These are phyloP conservation scores for Phytophthora foliorum DNA, from an alignment of 352 stramenopile species.

Conservation along the genomic window DNA sequence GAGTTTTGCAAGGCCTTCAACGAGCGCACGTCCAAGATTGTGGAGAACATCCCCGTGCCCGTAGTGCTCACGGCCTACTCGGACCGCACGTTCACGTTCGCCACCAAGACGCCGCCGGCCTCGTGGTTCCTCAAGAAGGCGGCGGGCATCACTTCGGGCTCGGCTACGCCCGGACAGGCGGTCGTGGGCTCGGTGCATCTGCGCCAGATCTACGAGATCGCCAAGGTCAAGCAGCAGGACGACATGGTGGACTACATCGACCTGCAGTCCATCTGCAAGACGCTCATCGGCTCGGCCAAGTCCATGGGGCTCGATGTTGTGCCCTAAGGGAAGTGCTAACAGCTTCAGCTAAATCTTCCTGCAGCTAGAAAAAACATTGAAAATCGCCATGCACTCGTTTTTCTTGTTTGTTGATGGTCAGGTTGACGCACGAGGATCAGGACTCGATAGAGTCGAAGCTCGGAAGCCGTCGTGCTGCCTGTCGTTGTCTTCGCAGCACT, in stretches of 20 bases:
- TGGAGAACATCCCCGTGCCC: slow-evolving; percentile 93
- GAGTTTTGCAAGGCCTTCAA: slow-evolving; percentile 99
- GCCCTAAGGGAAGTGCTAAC: slow-evolving; percentile 45
- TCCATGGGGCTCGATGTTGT: slow-evolving; percentile 94
- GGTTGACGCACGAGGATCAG: slow-evolving; percentile 7
- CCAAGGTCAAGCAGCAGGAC: slow-evolving; percentile 97
- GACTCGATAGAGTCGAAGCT: slow-evolving; percentile 26
- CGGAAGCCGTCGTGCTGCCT: slow-evolving; percentile 12
- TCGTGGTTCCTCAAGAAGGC: slow-evolving; percentile 95
- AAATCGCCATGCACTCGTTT: slow-evolving; percentile 26
- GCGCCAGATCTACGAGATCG: slow-evolving; percentile 99
- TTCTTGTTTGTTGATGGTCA: not conserved
- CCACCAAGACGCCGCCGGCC: slow-evolving; percentile 95
- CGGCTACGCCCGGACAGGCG: slow-evolving; percentile 75
- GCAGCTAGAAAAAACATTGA: slow-evolving; percentile 30
- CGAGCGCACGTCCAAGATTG: slow-evolving; percentile 93
- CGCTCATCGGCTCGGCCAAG: slow-evolving; percentile 92
- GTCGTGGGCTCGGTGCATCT: slow-evolving; percentile 90
- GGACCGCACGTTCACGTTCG: slow-evolving; percentile 97
- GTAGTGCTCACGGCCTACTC: slow-evolving; percentile 94
- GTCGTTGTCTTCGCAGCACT: too few species aligned
- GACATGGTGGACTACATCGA: slow-evolving; percentile 94
- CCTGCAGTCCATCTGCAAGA: slow-evolving; percentile 93
- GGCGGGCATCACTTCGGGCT: slow-evolving; percentile 87
- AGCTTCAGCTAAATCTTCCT: slow-evolving; percentile 15